Base-by-base conservation (phyloP, 2,329 filamentous ascomycete species). In the Venturia effusa region DNA sequence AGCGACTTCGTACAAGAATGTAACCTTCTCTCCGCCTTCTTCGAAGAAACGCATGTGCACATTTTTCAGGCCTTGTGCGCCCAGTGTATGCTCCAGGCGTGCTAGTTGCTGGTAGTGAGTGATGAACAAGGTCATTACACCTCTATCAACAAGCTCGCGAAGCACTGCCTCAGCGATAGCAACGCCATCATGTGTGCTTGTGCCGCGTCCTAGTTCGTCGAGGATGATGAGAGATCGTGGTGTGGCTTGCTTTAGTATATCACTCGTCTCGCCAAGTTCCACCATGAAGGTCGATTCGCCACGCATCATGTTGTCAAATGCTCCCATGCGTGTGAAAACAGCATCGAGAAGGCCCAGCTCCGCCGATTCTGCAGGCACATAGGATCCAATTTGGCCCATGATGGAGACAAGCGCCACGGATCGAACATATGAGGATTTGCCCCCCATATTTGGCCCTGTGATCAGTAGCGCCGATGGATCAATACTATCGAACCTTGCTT, bases 261-360 rank as follows among this genome's bases (percentile, higher is more conserved):
- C 87, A 1, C 89, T 87, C 1, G 94, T 97, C 75, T 99, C 94
- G 41, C 88, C 91, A 1, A 99, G 84, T 73, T 99, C 94, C 63
- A 99, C 92, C 92, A 97, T 97, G 78, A 99, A 99, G 15, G 94
- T 99, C 30, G 86, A 90, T 76, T 99, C 94, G 70, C 92, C 92
- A 4, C 90, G 89, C 73, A 97, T 89, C 78, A 99, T 90, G 73
- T 97, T 97, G 76, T 99, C 94, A 69, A 90, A 90, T 2, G 94
- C 94, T 62, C 94, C 94, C 85, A 97, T 97, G 68, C 94, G 89
- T 0, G 94, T 97, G 79, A 93, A 90, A 59, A 99, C 90, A 7
- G 91, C 91, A 74, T 99, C 94, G 41, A 93, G 81, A 66, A 96
- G 86, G 11, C 92, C 93, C 0, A 97, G 82, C 3, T 79, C 77